Conservation (phyloP, 768 basidiomycete species). For the Amyloporia xantha region DNA sequence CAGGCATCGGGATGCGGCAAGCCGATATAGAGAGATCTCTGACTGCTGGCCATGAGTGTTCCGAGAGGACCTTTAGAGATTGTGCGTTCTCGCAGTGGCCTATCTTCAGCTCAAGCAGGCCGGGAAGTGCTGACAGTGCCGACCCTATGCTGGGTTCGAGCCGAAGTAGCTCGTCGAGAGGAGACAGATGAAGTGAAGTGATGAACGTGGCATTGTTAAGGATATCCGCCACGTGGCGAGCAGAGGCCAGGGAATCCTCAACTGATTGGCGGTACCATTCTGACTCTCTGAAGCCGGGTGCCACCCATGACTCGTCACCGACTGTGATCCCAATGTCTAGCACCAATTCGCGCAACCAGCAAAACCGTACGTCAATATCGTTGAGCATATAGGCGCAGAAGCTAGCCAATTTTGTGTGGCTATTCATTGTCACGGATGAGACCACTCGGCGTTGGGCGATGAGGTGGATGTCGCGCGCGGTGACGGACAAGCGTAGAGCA, state of each 20-base stretch:
- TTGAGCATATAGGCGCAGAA: slow-evolving; percentile 1
- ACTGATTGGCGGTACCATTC: too few relatives aligned
- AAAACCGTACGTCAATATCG: neutral
- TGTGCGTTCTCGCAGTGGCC: neutral
- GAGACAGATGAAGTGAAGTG: neutral
- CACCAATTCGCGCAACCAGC: neutral
- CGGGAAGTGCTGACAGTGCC: neutral
- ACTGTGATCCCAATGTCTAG: neutral
- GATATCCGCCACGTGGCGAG: neutral
- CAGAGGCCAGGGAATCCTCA: neutral
- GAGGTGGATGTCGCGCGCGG: neutral
- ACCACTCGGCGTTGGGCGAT: neutral
- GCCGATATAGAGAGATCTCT: neutral
- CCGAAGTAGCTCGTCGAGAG: neutral
- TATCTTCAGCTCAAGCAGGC: neutral
- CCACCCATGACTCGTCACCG: neutral
- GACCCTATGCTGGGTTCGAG: neutral
- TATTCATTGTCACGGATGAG: neutral
- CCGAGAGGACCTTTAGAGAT: neutral
- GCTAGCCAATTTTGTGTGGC: neutral
- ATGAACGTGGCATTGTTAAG: neutral
- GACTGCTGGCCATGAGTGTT: neutral
- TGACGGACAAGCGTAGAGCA: neutral
- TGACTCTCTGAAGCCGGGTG: neutral
- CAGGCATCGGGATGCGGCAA: neutral